A percentile compares a stretch with the other conserved stretches of the same genome.
Conservation (phyloP, 2,329 filamentous ascomycete genomes). For the Ceratocystis cacaofunesta region DNA sequence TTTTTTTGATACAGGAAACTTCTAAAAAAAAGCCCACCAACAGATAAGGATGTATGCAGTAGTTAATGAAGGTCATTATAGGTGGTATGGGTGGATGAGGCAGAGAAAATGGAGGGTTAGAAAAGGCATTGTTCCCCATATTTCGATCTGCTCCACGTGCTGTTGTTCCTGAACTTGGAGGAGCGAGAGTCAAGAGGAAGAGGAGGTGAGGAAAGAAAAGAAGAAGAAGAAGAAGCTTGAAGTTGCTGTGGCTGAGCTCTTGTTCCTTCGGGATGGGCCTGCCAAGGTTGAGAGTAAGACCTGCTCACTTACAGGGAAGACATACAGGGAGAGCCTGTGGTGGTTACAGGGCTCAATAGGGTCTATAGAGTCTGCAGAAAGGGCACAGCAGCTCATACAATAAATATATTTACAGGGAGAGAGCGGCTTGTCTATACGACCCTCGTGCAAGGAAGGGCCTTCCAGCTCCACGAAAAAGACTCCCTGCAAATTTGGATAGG, state of each 20-base stretch:
- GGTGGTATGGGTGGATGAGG: not conserved
- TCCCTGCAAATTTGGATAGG: not conserved
- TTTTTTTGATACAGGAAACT: not conserved
- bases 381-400: not conserved
- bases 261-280: not conserved
- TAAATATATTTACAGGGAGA: not conserved
- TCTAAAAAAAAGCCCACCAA: not conserved
- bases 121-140: not conserved
- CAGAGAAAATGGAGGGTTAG: not conserved
- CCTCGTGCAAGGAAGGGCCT: not conserved
- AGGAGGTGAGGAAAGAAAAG: not conserved
- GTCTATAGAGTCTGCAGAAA: not conserved
- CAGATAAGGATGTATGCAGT: too few relatives aligned
- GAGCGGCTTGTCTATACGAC: too few relatives aligned
- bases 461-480: not conserved
- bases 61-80: not conserved
- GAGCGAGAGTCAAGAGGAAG: not conserved
- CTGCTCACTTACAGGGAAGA: not conserved
- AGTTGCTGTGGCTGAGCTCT: not conserved
- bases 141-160: not conserved
- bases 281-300: not conserved
- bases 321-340: too few relatives aligned
- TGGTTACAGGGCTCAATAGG: not conserved
- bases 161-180: not conserved
- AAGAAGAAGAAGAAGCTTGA: not conserved